phyloP scores from a whole-genome alignment of 495 filamentous ascomycete genomes.

The Penicillium paxilli region DNA sequence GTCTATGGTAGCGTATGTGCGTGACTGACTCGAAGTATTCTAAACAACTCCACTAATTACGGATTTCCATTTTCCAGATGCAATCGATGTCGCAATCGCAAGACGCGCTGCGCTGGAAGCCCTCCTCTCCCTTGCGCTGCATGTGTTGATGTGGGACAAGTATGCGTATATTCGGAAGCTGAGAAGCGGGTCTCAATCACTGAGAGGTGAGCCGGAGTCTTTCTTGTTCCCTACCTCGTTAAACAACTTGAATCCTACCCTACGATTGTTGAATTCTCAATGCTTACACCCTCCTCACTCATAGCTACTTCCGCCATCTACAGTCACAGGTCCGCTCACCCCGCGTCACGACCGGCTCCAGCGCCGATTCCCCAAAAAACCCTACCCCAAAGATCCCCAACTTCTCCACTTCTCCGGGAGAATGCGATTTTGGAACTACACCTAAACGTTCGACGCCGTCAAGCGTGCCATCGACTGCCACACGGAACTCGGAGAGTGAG shows the following conservation, averaged over 20 bases:
- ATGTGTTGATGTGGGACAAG: conserved; percentile 31
- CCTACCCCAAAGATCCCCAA: background rate
- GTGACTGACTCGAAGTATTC: too few relatives aligned
- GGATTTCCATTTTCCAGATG: too few relatives aligned
- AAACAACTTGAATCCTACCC: too few relatives aligned
- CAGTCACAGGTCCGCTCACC: conserved; percentile 25
- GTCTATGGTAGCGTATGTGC: conserved; percentile 36
- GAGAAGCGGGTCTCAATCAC: conserved; percentile 39
- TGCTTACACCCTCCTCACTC: conserved; percentile 2
- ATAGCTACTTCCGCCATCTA: conserved; percentile 34
- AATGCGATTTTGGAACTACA: background rate
- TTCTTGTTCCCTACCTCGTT: too few relatives aligned
- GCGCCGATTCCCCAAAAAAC: background rate
- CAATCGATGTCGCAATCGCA: conserved; percentile 38
- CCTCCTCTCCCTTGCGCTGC: conserved; percentile 36
- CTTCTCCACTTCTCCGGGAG: background rate
- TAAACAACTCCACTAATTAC: too few relatives aligned
- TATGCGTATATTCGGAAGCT: conserved; percentile 38
- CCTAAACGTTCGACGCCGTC: conserved; percentile 7
- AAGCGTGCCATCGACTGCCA: conserved; percentile 7
- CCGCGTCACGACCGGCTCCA: background rate
- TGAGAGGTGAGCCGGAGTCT: too few relatives aligned
- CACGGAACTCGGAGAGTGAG: conserved; percentile 20
- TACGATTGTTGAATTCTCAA: background rate
- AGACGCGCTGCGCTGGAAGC: conserved; percentile 37